Conservation (phyloP, 441 rosid species). For the Raphanus hybrid region DNA sequence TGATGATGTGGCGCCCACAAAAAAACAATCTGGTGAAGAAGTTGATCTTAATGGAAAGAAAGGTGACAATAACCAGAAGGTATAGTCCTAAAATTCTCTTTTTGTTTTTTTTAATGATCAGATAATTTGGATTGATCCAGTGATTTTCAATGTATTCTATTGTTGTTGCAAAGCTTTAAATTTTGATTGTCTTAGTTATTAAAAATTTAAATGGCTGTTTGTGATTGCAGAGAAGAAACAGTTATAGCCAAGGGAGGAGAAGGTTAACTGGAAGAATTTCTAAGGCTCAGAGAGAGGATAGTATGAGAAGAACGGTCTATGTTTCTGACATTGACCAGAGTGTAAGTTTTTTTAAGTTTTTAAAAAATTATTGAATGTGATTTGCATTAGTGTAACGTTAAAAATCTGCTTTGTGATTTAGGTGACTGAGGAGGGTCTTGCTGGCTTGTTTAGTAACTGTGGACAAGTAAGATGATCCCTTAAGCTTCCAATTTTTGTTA, state of each 20-base stretch:
- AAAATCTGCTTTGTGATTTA: constrained; percentile 37
- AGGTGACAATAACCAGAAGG: constrained; percentile 38
- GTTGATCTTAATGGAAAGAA: constrained; percentile 37
- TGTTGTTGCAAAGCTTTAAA: not conserved
- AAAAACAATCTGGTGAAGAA: constrained; percentile 37
- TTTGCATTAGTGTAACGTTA: constrained; percentile 8
- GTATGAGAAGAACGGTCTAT: constrained; percentile 70
- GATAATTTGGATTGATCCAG: not conserved
- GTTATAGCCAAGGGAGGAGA: constrained; percentile 54
- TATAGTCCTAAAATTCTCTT: constrained; percentile 31
- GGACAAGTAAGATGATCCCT: constrained; percentile 62
- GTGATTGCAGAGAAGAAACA: constrained; percentile 56
- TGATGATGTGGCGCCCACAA: constrained; percentile 47
- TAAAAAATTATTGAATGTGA: not conserved
- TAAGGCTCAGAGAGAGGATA: constrained; percentile 69
- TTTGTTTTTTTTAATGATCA: not conserved
- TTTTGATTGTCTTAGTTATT: not conserved
- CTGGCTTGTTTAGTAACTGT: constrained; percentile 59
- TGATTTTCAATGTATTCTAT: not conserved
- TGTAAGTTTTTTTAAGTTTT: constrained; percentile 36
- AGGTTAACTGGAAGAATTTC: constrained; percentile 59
- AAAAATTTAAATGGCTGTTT: not conserved
- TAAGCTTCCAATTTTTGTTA: not conserved
- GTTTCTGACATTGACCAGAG: constrained; percentile 78
- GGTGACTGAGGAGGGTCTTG: constrained; percentile 79